A percentile compares a stretch with the other conserved stretches of the same genome.
phyloP scores from a whole-genome alignment of 257 asterid species.

The Solanum habrochaites region DNA sequence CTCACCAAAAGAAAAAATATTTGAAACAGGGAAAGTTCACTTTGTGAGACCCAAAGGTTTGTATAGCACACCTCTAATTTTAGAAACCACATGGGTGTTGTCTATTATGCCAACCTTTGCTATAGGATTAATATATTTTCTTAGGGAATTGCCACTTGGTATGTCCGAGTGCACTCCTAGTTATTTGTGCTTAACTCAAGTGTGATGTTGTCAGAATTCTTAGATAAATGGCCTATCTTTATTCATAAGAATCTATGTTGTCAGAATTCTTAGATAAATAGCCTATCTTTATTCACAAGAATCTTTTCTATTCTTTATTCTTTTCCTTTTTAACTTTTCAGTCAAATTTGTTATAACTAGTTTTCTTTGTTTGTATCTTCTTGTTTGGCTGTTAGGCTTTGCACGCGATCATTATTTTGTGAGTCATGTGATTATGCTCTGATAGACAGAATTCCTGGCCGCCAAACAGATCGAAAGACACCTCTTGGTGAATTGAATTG shows the following conservation, averaged over 20 bases:
- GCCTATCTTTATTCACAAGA: not conserved
- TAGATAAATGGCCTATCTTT: not conserved
- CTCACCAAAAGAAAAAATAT: not conserved
- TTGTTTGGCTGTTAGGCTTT: conserved; percentile 38
- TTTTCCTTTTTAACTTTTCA: not conserved
- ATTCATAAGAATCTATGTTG: not conserved
- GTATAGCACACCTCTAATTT: not conserved
- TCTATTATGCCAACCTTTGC: not conserved
- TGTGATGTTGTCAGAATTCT: not conserved
- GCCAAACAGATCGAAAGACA: conserved; percentile 94
- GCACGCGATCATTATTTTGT: conserved; percentile 73
- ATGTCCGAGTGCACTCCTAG: not conserved
- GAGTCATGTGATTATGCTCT: conserved; percentile 80
- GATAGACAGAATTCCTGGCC: conserved; percentile 96
- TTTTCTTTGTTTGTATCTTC: not conserved
- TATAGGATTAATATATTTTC: not conserved
- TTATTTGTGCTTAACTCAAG: not conserved
- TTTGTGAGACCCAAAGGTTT: too few species aligned
- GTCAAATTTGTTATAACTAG: not conserved
- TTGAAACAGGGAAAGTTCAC: too few species aligned
- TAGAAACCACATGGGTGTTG: not conserved
- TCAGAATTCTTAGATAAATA: not conserved
- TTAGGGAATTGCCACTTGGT: not conserved
- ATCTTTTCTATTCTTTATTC: not conserved
- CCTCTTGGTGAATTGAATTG: conserved; percentile 98